A percentile compares a stretch with the other conserved stretches of the same genome.
Conservation (phyloP, 2,329 filamentous ascomycete genomes). For the Talaromyces islandicus region DNA sequence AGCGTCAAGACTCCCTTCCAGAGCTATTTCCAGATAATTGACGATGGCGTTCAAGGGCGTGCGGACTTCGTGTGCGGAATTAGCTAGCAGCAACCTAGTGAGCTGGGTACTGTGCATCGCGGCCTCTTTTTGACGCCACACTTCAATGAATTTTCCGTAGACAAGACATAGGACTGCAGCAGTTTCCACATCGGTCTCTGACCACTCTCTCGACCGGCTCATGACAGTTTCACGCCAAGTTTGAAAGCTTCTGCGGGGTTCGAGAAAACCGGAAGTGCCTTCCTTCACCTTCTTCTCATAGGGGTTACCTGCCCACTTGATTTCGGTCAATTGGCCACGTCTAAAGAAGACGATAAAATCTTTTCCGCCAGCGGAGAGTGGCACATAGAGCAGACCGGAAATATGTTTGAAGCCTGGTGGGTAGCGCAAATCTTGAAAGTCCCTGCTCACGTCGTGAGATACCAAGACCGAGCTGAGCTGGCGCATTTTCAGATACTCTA, state of each 20-base stretch:
- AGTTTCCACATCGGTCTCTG: slow-evolving; percentile 81
- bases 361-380: slow-evolving; percentile 64
- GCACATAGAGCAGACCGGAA: slow-evolving; percentile 75
- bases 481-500: slow-evolving; percentile 77
- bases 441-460: slow-evolving; percentile 66
- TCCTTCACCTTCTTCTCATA: slow-evolving; percentile 72
- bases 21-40: slow-evolving; percentile 85
- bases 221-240: slow-evolving; percentile 74
- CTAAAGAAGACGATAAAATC: slow-evolving; percentile 93
- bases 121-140: slow-evolving; percentile 86
- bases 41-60: slow-evolving; percentile 91
- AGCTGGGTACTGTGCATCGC: slow-evolving; percentile 76
- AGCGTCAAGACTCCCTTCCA: slow-evolving; percentile 71
- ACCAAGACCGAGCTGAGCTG: slow-evolving; percentile 68
- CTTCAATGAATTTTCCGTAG: slow-evolving; percentile 85
- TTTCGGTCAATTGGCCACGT: slow-evolving; percentile 67
- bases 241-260: slow-evolving; percentile 72
- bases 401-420: slow-evolving; percentile 71
- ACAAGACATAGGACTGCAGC: slow-evolving; percentile 82
- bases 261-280: slow-evolving; percentile 65
- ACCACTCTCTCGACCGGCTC: slow-evolving; percentile 81
- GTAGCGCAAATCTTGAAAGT: slow-evolving; percentile 78
- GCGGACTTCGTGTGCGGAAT: slow-evolving; percentile 86
- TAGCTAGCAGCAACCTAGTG: slow-evolving; percentile 71
- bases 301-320: slow-evolving; percentile 81